These are phyloP conservation scores for Russula griseocarnosa DNA, from an alignment of 768 basidiomycete species.

Conservation along the genomic window DNA sequence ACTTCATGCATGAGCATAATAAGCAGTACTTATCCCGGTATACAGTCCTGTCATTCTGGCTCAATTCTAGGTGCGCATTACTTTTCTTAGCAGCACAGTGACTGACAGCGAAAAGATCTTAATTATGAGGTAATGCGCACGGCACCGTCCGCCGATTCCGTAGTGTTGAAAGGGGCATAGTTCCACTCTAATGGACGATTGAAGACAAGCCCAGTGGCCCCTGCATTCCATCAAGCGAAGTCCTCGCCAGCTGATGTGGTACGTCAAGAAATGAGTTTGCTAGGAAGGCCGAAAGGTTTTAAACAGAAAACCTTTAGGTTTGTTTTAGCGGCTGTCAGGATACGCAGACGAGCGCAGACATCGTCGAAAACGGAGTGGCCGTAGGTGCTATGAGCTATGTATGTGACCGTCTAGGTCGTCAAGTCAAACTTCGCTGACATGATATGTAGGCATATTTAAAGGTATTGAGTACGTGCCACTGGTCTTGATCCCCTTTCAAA, in stretches of 20 bases:
- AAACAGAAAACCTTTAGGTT: conserved; percentile 45
- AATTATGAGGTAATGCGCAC: conserved; percentile 52
- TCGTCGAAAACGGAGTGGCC: conserved; percentile 58
- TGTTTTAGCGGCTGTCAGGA: conserved; percentile 84
- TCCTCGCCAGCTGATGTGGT: conserved; percentile 86
- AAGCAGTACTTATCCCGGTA: neutral
- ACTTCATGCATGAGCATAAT: neutral
- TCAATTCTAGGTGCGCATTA: conserved; percentile 64
- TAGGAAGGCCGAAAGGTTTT: neutral
- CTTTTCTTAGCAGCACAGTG: conserved; percentile 2
- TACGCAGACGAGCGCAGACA: conserved; percentile 77
- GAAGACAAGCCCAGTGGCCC: conserved; percentile 34
- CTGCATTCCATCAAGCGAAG: conserved; percentile 35
- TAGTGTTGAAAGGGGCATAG: conserved; percentile 20
- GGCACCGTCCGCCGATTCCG: neutral
- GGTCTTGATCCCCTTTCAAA: neutral
- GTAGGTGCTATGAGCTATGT: conserved; percentile 82
- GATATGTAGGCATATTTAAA: conserved; percentile 52
- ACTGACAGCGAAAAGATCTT: conserved; percentile 45
- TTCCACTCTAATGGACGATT: conserved; percentile 34
- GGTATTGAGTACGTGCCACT: conserved; percentile 43
- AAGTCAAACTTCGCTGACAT: neutral
- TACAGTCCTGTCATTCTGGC: conserved; percentile 84
- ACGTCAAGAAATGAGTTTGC: conserved; percentile 33
- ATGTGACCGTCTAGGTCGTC: conserved; percentile 30